Conservation (phyloP, 164 flowering plant species). For the Buxus sempervirens region DNA sequence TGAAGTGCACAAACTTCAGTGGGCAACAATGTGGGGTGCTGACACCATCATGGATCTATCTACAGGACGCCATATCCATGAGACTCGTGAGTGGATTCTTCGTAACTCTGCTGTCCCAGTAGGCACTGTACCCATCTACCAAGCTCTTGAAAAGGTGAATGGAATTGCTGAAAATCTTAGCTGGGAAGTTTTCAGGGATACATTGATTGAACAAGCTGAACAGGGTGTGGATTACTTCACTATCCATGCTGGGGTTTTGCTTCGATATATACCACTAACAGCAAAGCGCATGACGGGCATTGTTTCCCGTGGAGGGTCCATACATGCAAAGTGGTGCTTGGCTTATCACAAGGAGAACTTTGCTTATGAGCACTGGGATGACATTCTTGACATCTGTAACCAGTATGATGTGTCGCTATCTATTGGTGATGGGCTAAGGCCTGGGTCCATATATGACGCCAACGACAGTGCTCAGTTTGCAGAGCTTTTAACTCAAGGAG, state of each 20-base stretch:
- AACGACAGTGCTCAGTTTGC: constrained; percentile 99
- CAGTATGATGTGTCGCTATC: constrained; percentile 94
- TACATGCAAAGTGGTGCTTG: constrained; percentile 99
- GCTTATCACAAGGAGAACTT: constrained; percentile 97
- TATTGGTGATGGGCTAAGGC: constrained; percentile 97
- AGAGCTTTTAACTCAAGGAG: constrained; percentile 98
- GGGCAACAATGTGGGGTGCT: constrained; percentile 99
- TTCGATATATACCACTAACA: constrained; percentile 91
- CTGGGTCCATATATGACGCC: constrained; percentile 98
- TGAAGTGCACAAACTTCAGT: constrained; percentile 96
- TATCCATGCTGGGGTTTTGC: constrained; percentile 96
- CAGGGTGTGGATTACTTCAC: constrained; percentile 99
- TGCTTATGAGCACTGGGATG: constrained; percentile 99
- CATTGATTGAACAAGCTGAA: constrained; percentile 98
- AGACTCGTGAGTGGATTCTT: constrained; percentile 98
- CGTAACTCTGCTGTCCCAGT: constrained; percentile 97
- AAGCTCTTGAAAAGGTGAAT: constrained; percentile 96
- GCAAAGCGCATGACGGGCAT: constrained; percentile 99
- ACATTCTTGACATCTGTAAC: constrained; percentile 93
- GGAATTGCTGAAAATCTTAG: constrained; percentile 93
- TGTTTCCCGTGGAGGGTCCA: constrained; percentile 99
- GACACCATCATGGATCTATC: constrained; percentile 99
- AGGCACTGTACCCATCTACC: constrained; percentile 99
- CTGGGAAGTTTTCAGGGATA: constrained; percentile 95
- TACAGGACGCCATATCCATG: constrained; percentile 97